These are phyloP conservation scores for Sarcomyxa edulis DNA, from an alignment of 768 basidiomycete species.

Conservation along the genomic window DNA sequence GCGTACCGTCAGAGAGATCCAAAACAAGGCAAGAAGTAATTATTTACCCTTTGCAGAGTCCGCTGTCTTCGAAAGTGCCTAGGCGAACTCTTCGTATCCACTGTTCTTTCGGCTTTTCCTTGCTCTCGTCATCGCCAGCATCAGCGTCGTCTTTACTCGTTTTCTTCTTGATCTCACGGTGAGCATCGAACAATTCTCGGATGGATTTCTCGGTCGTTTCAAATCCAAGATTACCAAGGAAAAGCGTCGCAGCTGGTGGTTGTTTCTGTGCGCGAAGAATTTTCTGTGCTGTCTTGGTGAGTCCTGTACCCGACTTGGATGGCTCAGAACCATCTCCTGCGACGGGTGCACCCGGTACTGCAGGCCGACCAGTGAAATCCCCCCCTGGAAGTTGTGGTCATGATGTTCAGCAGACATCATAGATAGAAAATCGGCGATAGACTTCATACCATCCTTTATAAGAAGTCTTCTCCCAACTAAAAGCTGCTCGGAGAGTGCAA, in stretches of 20 bases:
- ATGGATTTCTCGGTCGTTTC: slow-evolving; percentile 80
- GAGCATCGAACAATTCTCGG: slow-evolving; percentile 66
- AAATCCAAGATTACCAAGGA: slow-evolving; percentile 91
- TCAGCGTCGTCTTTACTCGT: slow-evolving; percentile 22
- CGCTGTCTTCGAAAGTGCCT: slow-evolving; percentile 96
- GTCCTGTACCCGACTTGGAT: slow-evolving; percentile 16
- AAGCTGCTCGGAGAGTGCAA: slow-evolving; percentile 74
- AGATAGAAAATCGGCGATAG: slow-evolving; percentile 1
- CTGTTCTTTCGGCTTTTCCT: slow-evolving; percentile 28
- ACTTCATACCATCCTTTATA: slow-evolving; percentile 81
- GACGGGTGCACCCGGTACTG: slow-evolving; percentile 31
- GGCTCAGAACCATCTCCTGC: slow-evolving; percentile 17
- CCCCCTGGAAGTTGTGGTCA: slow-evolving; percentile 42
- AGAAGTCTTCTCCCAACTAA: slow-evolving; percentile 83
- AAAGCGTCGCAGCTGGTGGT: slow-evolving; percentile 78
- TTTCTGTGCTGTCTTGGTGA: slow-evolving; percentile 71
- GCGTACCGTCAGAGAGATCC: neutral
- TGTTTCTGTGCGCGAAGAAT: slow-evolving; percentile 78
- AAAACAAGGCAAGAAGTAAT: slow-evolving; percentile 8
- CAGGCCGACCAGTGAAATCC: slow-evolving; percentile 68
- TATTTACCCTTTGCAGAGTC: slow-evolving; percentile 93
- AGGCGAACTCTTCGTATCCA: slow-evolving; percentile 84
- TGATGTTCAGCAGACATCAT: slow-evolving; percentile 4
- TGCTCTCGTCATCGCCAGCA: slow-evolving; percentile 23
- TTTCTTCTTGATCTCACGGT: slow-evolving; percentile 37